Evolutionary conservation across 768 basidiomycete genomes (phyloP).

Genomic region (Tubosaeta brunneosetosa): DNA sequence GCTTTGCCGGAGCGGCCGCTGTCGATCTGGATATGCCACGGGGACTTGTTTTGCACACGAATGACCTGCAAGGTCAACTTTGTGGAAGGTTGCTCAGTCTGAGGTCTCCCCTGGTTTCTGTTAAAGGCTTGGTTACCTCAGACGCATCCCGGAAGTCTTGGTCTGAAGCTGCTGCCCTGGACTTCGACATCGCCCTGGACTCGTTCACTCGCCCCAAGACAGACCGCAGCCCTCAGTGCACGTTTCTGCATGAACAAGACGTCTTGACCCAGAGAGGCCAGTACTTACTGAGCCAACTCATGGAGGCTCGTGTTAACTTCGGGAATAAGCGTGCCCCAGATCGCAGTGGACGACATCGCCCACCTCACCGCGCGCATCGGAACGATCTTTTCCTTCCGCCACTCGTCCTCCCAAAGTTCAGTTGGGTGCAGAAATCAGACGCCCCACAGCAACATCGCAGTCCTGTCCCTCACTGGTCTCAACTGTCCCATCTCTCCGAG

Average conservation of each 20-base stretch:
- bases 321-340: background rate
- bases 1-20: slow-evolving; percentile 50
- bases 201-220: slow-evolving; percentile 60
- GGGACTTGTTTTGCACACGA: slow-evolving; percentile 65
- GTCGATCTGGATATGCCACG: slow-evolving; percentile 49
- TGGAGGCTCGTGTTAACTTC: slow-evolving; percentile 13
- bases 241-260: slow-evolving; percentile 73
- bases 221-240: slow-evolving; percentile 50
- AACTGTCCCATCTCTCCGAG: slow-evolving; percentile 42
- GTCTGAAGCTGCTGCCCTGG: slow-evolving; percentile 59
- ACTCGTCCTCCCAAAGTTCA: slow-evolving; percentile 29
- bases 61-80: slow-evolving; percentile 66
- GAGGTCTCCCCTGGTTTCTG: slow-evolving; percentile 44
- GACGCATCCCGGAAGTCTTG: slow-evolving; percentile 43
- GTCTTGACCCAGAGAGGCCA: slow-evolving; percentile 56
- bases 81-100: slow-evolving; percentile 64
- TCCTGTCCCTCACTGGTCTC: slow-evolving; percentile 19
- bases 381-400: slow-evolving; percentile 51
- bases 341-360: slow-evolving; percentile 2
- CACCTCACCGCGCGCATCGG: slow-evolving; percentile 29
- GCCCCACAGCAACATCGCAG: slow-evolving; percentile 5
- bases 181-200: slow-evolving; percentile 58
- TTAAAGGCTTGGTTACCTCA: slow-evolving; percentile 49
- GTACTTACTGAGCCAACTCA: slow-evolving; percentile 42
- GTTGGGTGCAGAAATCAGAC: background rate